Evolutionary conservation across 192 early-diverging fungal species (phyloP).

Genomic region (Lunasporangiospora selenospora): DNA sequence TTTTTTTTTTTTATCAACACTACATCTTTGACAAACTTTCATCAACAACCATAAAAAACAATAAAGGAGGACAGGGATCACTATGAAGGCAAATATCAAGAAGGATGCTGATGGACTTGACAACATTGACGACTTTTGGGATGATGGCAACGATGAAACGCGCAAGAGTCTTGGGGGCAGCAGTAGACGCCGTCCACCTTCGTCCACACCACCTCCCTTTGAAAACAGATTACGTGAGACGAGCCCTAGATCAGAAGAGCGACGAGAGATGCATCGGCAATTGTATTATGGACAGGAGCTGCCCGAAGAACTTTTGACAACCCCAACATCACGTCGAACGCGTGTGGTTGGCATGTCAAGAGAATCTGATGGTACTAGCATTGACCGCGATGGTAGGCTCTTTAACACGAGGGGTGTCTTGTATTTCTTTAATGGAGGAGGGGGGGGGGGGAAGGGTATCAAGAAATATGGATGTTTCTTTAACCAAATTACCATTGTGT

Average conservation of each 20-base stretch:
- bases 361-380: too few relatives aligned
- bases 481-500: too few relatives aligned
- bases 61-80: conserved; percentile 36
- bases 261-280: background rate
- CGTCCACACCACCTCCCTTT: too few relatives aligned
- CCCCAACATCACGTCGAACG: conserved; percentile 3
- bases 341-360: background rate
- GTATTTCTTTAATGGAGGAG: too few relatives aligned
- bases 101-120: conserved; percentile 47
- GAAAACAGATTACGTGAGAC: too few relatives aligned
- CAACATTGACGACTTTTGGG: conserved; percentile 49
- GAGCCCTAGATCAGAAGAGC: too few relatives aligned
- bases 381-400: too few relatives aligned
- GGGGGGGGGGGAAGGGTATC: too few relatives aligned
- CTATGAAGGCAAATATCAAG: conserved; percentile 33
- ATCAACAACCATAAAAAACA: background rate
- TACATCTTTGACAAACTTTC: background rate
- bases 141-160: background rate
- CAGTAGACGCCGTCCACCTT: too few relatives aligned
- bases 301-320: background rate
- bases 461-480: too few relatives aligned
- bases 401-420: too few relatives aligned
- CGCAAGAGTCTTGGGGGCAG: background rate
- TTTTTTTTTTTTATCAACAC: background rate
- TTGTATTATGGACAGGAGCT: conserved; percentile 7